Conservation (phyloP, 805 yeast genomes). For the Pichia phayaonensis region DNA sequence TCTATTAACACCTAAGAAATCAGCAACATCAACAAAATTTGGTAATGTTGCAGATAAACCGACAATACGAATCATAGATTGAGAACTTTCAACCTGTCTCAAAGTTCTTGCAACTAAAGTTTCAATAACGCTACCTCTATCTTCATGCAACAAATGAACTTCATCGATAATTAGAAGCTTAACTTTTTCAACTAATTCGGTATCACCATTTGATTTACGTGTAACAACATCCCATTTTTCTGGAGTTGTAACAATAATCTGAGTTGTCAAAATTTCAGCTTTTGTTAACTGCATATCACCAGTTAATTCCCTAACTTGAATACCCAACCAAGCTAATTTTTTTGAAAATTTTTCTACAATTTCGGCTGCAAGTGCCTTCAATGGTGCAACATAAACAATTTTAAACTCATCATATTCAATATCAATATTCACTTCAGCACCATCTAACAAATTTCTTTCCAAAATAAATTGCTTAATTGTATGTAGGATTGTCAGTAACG, state of each 20-base stretch:
- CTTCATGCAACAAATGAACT: conserved; percentile 94
- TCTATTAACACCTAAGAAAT: conserved; percentile 85
- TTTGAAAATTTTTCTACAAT: conserved; percentile 83
- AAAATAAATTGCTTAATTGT: conserved; percentile 66
- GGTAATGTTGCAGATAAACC: conserved; percentile 94
- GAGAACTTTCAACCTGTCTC: conserved; percentile 91
- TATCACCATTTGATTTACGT: conserved; percentile 84
- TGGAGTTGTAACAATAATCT: conserved; percentile 87
- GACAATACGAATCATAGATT: conserved; percentile 86
- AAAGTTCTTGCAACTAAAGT: conserved; percentile 90
- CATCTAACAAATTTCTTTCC: conserved; percentile 33
- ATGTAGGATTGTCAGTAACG: conserved; percentile 70
- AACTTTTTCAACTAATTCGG: conserved; percentile 75
- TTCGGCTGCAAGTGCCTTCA: conserved; percentile 94
- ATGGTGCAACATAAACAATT: conserved; percentile 86
- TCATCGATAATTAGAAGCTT: conserved; percentile 88
- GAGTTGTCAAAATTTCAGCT: conserved; percentile 73
- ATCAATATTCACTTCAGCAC: conserved; percentile 45
- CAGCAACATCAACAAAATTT: conserved; percentile 87
- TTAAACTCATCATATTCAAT: conserved; percentile 81
- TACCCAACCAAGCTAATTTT: conserved; percentile 76
- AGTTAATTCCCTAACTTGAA: conserved; percentile 79
- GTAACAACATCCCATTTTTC: conserved; percentile 98
- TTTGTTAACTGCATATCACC: conserved; percentile 93
- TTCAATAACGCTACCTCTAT: conserved; percentile 95